Evolutionary conservation across 805 yeast species (phyloP).

Genomic region (Hanseniaspora jakobsenii): DNA sequence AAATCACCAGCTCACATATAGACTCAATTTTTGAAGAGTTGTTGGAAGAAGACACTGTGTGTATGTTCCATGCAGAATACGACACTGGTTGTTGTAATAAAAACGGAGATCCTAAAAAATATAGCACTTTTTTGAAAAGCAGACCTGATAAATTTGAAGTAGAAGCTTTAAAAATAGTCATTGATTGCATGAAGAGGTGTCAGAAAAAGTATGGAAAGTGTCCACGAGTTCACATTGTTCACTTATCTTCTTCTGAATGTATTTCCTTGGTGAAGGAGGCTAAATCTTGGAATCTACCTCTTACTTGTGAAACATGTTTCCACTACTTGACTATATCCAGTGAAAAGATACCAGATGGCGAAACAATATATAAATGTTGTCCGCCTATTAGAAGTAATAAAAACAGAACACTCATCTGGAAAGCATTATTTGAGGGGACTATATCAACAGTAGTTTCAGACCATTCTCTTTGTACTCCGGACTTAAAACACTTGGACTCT

Average conservation of each 20-base stretch:
- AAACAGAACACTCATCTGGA: constrained; percentile 67
- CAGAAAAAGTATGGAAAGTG: constrained; percentile 26
- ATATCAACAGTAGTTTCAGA: constrained; percentile 85
- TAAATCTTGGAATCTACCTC: constrained; percentile 42
- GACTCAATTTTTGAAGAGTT: constrained; percentile 40
- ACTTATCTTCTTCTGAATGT: constrained; percentile 75
- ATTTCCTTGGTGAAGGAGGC: constrained; percentile 63
- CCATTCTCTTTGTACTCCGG: constrained; percentile 93
- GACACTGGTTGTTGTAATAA: constrained; percentile 32
- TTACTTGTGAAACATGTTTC: constrained; percentile 88
- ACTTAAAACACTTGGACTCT: constrained; percentile 62
- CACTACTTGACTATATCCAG: constrained; percentile 73
- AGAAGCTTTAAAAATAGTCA: constrained; percentile 65
- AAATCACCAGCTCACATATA: constrained; percentile 54
- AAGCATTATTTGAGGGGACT: constrained; percentile 51
- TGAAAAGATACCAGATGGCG: constrained; percentile 62
- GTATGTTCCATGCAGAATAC: constrained; percentile 93
- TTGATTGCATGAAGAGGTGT: constrained; percentile 43
- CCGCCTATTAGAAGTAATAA: constrained; percentile 79
- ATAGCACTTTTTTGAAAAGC: constrained; percentile 64
- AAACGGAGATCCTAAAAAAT: constrained; percentile 47
- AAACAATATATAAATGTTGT: constrained; percentile 83
- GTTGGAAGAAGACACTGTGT: constrained; percentile 45
- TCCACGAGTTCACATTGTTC: constrained; percentile 80
- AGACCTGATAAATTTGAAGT: constrained; percentile 84